Conservation (phyloP, 257 asterid genomes). For the Euphrasia confusa region DNA sequence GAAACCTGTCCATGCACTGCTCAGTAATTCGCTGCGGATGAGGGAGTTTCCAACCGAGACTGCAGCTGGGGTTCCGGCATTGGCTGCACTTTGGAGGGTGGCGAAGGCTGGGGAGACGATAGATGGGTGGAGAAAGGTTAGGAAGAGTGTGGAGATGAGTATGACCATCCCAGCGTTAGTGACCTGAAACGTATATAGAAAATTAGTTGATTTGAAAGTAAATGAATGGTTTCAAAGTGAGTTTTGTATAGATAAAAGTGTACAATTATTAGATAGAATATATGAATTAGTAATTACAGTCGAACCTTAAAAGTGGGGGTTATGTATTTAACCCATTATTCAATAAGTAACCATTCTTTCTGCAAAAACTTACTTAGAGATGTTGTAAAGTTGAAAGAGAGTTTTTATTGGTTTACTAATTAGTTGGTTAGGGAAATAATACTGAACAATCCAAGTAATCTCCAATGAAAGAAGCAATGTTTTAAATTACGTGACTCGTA, state of each 20-base stretch:
- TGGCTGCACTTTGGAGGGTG: conserved; percentile 49
- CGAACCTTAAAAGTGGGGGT: too few species aligned
- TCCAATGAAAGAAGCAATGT: too few species aligned
- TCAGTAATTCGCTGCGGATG: conserved; percentile 55
- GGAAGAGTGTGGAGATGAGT: conserved; percentile 53
- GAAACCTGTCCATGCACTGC: conserved; percentile 96
- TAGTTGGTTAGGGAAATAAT: too few species aligned
- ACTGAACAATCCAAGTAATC: not conserved
- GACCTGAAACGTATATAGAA: conserved; percentile 40
- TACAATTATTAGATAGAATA: not conserved
- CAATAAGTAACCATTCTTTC: too few species aligned
- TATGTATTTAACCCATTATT: too few species aligned
- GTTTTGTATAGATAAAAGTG: not conserved
- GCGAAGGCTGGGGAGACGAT: conserved; percentile 71
- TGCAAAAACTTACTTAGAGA: not conserved
- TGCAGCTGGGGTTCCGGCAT: conserved; percentile 48
- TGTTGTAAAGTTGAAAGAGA: not conserved
- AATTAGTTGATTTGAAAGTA: not conserved
- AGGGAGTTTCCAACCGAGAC: conserved; percentile 44
- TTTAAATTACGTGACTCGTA: too few species aligned
- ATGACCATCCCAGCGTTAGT: conserved; percentile 46
- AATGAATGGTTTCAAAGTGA: not conserved
- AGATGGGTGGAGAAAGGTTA: conserved; percentile 55
- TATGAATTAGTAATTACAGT: not conserved
- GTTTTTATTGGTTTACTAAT: not conserved